Conservation (phyloP, 345 rosid genomes). For the Noccaea bulbosa region DNA sequence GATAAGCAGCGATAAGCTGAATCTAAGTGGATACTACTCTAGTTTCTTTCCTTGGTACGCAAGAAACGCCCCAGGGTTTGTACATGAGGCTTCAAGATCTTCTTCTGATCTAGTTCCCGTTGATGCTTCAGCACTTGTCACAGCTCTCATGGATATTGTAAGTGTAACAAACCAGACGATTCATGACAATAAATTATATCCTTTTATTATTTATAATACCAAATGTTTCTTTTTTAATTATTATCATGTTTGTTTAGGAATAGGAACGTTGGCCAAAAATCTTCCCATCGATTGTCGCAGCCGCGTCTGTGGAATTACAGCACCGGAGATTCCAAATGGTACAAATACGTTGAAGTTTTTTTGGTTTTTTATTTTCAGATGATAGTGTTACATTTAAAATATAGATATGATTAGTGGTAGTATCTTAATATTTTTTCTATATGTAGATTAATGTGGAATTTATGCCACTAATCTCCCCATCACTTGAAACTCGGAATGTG, state of each 20-base stretch:
- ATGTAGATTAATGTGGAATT: conserved; percentile 62
- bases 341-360: neutral
- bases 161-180: neutral
- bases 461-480: conserved; percentile 53
- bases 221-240: neutral
- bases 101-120: conserved; percentile 40
- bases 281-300: conserved; percentile 55
- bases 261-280: conserved; percentile 60
- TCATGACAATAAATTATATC: neutral
- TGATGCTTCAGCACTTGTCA: conserved; percentile 11
- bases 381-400: neutral
- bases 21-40: conserved; percentile 56
- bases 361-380: neutral
- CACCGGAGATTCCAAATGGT: neutral
- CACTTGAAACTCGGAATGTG: conserved; percentile 53
- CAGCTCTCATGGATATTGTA: neutral
- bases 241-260: conserved; percentile 41
- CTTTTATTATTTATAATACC: neutral
- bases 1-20: conserved; percentile 40
- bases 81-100: conserved; percentile 57
- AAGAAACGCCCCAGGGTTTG: conserved; percentile 45
- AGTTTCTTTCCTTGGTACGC: conserved; percentile 48
- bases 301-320: neutral
- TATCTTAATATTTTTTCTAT: neutral
- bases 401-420: neutral